phyloP scores from a whole-genome alignment of 176 grass and related monocot species.

The Oryza meridionalis region DNA sequence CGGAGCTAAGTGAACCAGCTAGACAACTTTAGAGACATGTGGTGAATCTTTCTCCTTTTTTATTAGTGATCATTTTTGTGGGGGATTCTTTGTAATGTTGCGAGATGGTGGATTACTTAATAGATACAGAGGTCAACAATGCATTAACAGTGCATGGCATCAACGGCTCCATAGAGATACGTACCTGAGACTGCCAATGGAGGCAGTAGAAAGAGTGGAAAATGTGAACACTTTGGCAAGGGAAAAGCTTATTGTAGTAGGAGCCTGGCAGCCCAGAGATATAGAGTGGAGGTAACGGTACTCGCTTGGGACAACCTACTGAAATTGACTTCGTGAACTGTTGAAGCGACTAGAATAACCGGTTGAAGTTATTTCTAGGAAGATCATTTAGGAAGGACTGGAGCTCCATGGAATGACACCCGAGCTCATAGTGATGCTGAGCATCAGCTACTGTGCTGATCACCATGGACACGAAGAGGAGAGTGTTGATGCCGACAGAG shows the following conservation, averaged over 20 bases:
- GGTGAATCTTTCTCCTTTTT: no score
- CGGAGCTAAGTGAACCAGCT: no score
- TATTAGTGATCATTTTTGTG: no score
- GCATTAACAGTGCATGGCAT: not conserved
- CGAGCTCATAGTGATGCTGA: not conserved
- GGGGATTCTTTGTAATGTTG: no score
- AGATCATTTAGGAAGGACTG: constrained; percentile 66
- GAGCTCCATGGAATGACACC: constrained; percentile 15
- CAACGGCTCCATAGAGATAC: not conserved
- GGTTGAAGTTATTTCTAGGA: constrained; percentile 51
- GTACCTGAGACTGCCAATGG: constrained; percentile 53
- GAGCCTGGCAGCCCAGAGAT: constrained; percentile 43
- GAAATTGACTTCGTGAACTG: not conserved
- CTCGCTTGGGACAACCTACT: not conserved
- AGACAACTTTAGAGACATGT: no score
- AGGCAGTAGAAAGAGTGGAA: constrained; percentile 54
- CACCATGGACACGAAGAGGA: constrained; percentile 32
- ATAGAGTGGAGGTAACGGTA: not conserved
- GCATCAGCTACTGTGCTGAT: not conserved
- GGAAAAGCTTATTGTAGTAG: constrained; percentile 49
- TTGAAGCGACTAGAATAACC: constrained; percentile 24
- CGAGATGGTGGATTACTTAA: no score
- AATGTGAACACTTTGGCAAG: constrained; percentile 46
- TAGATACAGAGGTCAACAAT: no score
- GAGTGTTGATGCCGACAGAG: constrained; percentile 35